Base-by-base conservation (phyloP, 805 yeast genomes). In the Pichia manshurica region DNA sequence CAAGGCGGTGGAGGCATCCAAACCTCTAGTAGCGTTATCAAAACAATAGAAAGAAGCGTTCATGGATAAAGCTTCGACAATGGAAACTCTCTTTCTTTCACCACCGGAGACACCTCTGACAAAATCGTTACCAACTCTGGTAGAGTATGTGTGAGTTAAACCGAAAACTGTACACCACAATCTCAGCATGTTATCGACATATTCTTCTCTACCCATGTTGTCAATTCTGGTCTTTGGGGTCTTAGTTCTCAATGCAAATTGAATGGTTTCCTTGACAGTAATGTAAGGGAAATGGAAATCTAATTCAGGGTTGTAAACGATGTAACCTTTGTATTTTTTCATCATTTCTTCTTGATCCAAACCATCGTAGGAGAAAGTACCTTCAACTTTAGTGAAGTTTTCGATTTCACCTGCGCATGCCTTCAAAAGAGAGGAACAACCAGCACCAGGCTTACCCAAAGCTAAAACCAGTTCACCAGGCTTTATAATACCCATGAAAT, bases 281-380 rank as follows among this genome's bases (percentile, higher is more conserved):
- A 84, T 69, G 54, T 81, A 82, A 10, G 93, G 91, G 68, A 83
- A 82, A 63, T 84, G 93, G 50, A 75, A 75, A 60, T 84, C 93
- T 48, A 81, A 66, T 63, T 77, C 82, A 32, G 81, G 81, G 55
- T 77, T 77, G 60, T 79, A 79, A 39, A 79, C 66, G 42, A 79
- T 64, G 54, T 78, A 86, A 28, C 78, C 72, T 54, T 76, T 77
- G 67, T 71, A 84, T 34, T 69, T 61, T 51, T 71, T 63, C 67
- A 81, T 68, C 82, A 84, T 79, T 52, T 81, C 84, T 33, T 66
- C 54, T 57, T 77, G 82, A 16, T 71, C 59, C 44, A 83, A 67
- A 42, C 87, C 86, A 59, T 81, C 86, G 57, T 82, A 84, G 7
- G 70, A 56, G 49, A 84, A 64, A 19, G 72, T 70, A 52, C 89